Conservation (phyloP, 2,329 filamentous ascomycete species). For the Pseudocercospora macadamiae region DNA sequence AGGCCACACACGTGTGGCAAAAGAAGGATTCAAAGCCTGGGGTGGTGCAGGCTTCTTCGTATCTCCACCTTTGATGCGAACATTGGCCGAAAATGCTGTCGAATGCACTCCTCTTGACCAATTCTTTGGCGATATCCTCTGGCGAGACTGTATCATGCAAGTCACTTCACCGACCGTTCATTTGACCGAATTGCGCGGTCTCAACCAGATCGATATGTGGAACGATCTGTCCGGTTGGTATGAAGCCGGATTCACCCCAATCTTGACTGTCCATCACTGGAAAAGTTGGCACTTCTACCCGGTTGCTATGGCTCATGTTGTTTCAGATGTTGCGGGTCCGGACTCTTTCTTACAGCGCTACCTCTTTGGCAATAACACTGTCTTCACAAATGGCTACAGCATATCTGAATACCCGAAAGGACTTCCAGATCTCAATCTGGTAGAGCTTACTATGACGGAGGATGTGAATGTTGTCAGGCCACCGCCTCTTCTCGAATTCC, state of each 20-base stretch:
- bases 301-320: conserved; percentile 27
- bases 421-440: conserved; percentile 32
- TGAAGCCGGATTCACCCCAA: conserved; percentile 29
- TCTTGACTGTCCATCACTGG: conserved; percentile 36
- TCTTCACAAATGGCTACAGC: conserved; percentile 35
- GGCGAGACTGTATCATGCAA: conserved; percentile 33
- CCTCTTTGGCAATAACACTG: conserved; percentile 27
- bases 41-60: conserved; percentile 36
- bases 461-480: conserved; percentile 24
- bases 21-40: conserved; percentile 36
- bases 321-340: conserved; percentile 31
- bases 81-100: conserved; percentile 26
- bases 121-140: conserved; percentile 32
- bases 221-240: conserved; percentile 34
- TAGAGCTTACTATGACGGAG: conserved; percentile 33
- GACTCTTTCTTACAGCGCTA: conserved; percentile 34
- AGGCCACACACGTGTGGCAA: conserved; percentile 29
- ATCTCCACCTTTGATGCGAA: conserved; percentile 32
- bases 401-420: conserved; percentile 32
- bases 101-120: conserved; percentile 28
- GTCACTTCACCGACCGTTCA: conserved; percentile 32
- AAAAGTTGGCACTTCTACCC: conserved; percentile 35
- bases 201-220: conserved; percentile 36
- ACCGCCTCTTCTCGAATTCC: conserved; percentile 27
- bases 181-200: conserved; percentile 31